These are phyloP conservation scores for Citrullus amarus DNA, from an alignment of 306 rosid genomes.

Conservation along the genomic window DNA sequence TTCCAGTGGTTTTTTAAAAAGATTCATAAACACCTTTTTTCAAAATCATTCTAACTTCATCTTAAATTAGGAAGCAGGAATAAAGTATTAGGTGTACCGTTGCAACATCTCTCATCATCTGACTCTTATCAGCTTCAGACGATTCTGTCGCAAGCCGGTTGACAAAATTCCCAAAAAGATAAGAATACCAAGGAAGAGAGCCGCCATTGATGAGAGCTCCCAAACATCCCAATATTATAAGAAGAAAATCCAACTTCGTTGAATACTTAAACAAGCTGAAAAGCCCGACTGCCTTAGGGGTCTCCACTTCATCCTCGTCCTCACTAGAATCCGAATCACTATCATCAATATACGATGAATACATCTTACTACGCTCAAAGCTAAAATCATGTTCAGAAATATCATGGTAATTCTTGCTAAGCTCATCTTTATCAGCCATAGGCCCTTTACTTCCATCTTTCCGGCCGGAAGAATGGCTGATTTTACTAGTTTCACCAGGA, in stretches of 20 bases:
- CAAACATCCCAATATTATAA: constrained; percentile 72
- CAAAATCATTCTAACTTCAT: neutral
- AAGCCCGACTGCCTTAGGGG: constrained; percentile 47
- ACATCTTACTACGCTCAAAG: neutral
- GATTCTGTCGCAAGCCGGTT: constrained; percentile 45
- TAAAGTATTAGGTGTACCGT: constrained; percentile 19
- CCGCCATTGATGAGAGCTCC: constrained; percentile 89
- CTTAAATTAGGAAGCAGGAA: neutral
- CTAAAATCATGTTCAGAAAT: constrained; percentile 13
- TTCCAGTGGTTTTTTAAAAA: neutral
- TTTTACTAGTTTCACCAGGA: constrained; percentile 14
- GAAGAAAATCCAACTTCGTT: constrained; percentile 57
- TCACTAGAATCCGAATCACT: constrained; percentile 13
- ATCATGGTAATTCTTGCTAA: constrained; percentile 18
- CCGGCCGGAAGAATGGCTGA: neutral
- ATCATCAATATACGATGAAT: neutral
- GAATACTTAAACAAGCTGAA: constrained; percentile 72
- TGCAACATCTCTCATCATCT: constrained; percentile 44
- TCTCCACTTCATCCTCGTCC: constrained; percentile 39
- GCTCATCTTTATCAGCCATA: constrained; percentile 52
- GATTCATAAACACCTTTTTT: neutral
- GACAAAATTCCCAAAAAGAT: constrained; percentile 57
- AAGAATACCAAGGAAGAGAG: constrained; percentile 77
- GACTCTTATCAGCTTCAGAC: constrained; percentile 7
- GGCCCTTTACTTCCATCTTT: constrained; percentile 17